These are phyloP conservation scores for Brassica napus DNA, from an alignment of 345 rosid species.

Conservation along the genomic window Da-Ae NC_063448.1:28966501-28967000, in stretches of 20 bases:
- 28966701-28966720: not conserved
- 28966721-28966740: not conserved
- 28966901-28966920: constrained; percentile 82
- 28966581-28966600: constrained; percentile 94
- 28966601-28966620: constrained; percentile 76
- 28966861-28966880: not conserved
- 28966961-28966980: constrained; percentile 84
- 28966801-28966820: not conserved
- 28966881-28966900: constrained; percentile 79
- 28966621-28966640: not conserved
- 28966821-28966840: not conserved
- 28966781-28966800: not conserved
- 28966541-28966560: constrained; percentile 68
- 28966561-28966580: constrained; percentile 81
- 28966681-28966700: not conserved
- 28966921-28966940: constrained; percentile 81
- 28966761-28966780: not conserved
- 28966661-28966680: not conserved
- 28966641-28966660: not conserved
- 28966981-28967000: constrained; percentile 91
- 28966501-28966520: constrained; percentile 82
- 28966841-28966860: not conserved
- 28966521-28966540: constrained; percentile 79
- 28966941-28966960: constrained; percentile 72
- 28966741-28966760: not conserved